These are phyloP conservation scores for Gynostemma pentaphyllum DNA, from an alignment of 306 rosid genomes.

Conservation along the genomic window DNA sequence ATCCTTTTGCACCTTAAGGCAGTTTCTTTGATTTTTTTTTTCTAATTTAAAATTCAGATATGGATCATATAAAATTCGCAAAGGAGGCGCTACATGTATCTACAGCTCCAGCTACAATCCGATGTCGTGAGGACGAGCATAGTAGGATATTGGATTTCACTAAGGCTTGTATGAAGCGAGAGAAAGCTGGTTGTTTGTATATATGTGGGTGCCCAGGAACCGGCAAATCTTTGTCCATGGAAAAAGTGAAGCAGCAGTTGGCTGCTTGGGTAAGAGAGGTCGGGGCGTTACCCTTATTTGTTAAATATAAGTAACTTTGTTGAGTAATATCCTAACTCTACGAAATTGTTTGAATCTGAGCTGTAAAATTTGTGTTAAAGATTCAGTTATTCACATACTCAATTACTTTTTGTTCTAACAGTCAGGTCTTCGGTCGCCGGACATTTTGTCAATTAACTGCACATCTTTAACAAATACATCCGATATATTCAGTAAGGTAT, in stretches of 20 bases:
- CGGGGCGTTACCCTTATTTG: not conserved
- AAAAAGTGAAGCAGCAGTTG: conserved; percentile 43
- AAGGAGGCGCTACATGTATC: conserved; percentile 75
- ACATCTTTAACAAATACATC: conserved; percentile 58
- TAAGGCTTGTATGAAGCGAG: conserved; percentile 46
- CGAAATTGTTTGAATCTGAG: not conserved
- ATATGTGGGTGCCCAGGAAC: conserved; percentile 92
- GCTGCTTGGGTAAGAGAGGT: conserved; percentile 63
- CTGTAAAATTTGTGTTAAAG: not conserved
- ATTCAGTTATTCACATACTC: not conserved
- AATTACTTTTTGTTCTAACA: conserved; percentile 18
- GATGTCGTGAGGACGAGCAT: conserved; percentile 77
- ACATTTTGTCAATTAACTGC: conserved; percentile 58
- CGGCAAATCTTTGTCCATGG: conserved; percentile 71
- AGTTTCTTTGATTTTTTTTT: not conserved
- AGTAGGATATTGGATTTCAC: conserved; percentile 57
- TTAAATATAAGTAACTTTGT: not conserved
- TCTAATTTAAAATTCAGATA: conserved; percentile 28
- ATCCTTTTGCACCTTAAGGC: not conserved
- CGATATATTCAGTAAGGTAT: conserved; percentile 68
- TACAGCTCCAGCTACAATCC: conserved; percentile 40
- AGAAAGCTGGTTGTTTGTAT: conserved; percentile 71
- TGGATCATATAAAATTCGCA: conserved; percentile 42
- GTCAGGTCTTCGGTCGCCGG: conserved; percentile 45
- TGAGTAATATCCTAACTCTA: not conserved